phyloP scores from a whole-genome alignment of 2,329 filamentous ascomycete species.

The Sporothrix protearum region DNA sequence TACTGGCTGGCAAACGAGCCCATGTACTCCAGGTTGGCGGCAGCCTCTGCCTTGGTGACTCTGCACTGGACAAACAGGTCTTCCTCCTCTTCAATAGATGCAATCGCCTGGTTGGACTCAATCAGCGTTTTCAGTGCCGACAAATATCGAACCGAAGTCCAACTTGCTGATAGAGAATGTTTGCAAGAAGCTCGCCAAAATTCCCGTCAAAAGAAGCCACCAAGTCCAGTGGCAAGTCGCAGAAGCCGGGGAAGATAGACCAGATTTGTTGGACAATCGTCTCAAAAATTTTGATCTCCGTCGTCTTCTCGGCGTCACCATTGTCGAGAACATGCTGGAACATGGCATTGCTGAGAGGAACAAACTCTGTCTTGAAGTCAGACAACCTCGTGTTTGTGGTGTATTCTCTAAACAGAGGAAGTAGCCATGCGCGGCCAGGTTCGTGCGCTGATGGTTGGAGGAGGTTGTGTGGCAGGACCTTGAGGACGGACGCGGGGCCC shows the following conservation, averaged over 20 bases:
- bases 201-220: constrained; percentile 72
- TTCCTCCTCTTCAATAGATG: constrained; percentile 66
- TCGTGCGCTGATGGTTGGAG: constrained; percentile 71
- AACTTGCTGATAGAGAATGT: constrained; percentile 87
- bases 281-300: constrained; percentile 97
- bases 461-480: constrained; percentile 82
- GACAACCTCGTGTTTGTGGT: constrained; percentile 82
- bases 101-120: constrained; percentile 83
- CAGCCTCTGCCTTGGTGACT: constrained; percentile 69
- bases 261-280: constrained; percentile 94
- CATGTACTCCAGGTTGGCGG: constrained; percentile 78
- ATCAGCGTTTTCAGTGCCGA: constrained; percentile 80
- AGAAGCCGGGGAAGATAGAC: constrained; percentile 91
- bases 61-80: constrained; percentile 73
- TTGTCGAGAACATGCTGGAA: constrained; percentile 86
- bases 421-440: constrained; percentile 86
- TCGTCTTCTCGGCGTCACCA: constrained; percentile 77
- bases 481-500: constrained; percentile 80
- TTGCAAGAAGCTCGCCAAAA: constrained; percentile 88
- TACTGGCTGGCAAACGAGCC: constrained; percentile 79
- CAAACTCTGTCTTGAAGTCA: constrained; percentile 82
- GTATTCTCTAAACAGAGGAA: constrained; percentile 85
- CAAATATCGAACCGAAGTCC: constrained; percentile 85
- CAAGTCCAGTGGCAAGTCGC: constrained; percentile 82
- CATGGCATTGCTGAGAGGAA: constrained; percentile 84